These are phyloP conservation scores for Podospora fimiseda DNA, from an alignment of 495 filamentous ascomycete species.

Conservation along the genomic window DNA sequence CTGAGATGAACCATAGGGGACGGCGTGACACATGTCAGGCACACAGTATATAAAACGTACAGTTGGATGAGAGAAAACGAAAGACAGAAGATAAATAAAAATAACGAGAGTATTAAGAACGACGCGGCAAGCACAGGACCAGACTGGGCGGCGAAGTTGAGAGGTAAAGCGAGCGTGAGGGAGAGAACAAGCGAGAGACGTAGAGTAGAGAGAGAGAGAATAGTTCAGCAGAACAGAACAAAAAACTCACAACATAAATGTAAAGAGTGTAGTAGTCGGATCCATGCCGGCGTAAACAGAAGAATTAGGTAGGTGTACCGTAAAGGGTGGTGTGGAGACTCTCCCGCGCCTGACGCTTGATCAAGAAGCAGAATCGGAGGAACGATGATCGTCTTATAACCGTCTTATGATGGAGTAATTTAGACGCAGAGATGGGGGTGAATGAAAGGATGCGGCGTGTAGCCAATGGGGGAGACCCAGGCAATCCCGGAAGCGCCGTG, in stretches of 20 bases:
- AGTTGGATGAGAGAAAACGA: not conserved
- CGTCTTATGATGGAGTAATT: no score
- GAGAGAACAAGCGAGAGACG: constrained; percentile 11
- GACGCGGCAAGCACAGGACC: constrained; percentile 14
- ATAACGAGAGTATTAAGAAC: constrained; percentile 7
- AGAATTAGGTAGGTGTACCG: constrained; percentile 11
- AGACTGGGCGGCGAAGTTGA: constrained; percentile 12
- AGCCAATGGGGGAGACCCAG: constrained; percentile 25
- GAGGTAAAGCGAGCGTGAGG: not conserved
- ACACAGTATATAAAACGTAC: constrained; percentile 7
- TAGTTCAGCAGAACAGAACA: constrained; percentile 13
- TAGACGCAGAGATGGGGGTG: not conserved
- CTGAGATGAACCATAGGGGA: not conserved
- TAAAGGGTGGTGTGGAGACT: not conserved
- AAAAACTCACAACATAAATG: constrained; percentile 62
- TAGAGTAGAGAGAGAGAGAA: constrained; percentile 46
- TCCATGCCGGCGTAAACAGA: constrained; percentile 42
- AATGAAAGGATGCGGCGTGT: constrained; percentile 17
- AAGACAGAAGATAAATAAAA: not conserved
- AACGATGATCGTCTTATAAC: no score
- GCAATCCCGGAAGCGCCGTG: constrained; percentile 29
- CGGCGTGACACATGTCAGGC: not conserved
- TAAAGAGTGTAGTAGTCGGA: constrained; percentile 66
- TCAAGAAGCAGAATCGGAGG: not conserved
- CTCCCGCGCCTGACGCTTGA: not conserved